Evolutionary conservation across 78 protist species (phyloP).

Genomic region (Dictyostelium discoideum): dicty_2.7 NC_007089.4:2461001-2461500

Average conservation of each 20-base stretch:
- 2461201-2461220: constrained; percentile 94
- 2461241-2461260: constrained; percentile 87
- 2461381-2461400: no score
- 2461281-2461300: constrained; percentile 74
- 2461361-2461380: no score
- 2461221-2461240: constrained; percentile 90
- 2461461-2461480: no score
- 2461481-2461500: not conserved
- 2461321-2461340: constrained; percentile 37
- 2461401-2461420: no score
- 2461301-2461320: constrained; percentile 82
- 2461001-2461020: constrained; percentile 94
- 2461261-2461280: constrained; percentile 58
- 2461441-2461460: no score
- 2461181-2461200: constrained; percentile 88
- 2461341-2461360: constrained; percentile 6
- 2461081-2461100: constrained; percentile 61
- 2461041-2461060: constrained; percentile 96
- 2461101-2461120: constrained; percentile 53
- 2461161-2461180: constrained; percentile 91
- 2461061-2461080: constrained; percentile 94
- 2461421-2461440: no score
- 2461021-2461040: constrained; percentile 99
- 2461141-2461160: constrained; percentile 87
- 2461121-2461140: constrained; percentile 83